Conservation (phyloP, 352 stramenopile genomes). For the Pythium sp. region DNA sequence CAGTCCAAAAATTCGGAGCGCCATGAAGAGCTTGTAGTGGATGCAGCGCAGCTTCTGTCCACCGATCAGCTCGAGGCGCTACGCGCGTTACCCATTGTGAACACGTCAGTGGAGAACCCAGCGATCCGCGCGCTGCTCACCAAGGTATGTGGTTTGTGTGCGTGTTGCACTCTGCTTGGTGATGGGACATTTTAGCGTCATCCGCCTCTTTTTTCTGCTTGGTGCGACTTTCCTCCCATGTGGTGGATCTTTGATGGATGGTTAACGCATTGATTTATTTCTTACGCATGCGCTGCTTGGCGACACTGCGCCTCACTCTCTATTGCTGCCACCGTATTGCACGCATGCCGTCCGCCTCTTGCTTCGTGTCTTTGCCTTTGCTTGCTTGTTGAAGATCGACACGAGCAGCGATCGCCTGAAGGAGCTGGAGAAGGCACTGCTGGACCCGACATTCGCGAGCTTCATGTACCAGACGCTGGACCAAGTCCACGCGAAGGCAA, state of each 20-base stretch:
- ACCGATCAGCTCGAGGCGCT: constrained; percentile 49
- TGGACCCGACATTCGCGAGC: constrained; percentile 62
- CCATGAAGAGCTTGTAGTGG: constrained; percentile 29
- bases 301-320: neutral
- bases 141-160: constrained; percentile 34
- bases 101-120: constrained; percentile 46
- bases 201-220: constrained; percentile 1
- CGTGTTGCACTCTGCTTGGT: neutral
- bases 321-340: neutral
- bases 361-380: neutral
- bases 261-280: neutral
- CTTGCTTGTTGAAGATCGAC: constrained; percentile 48
- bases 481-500: constrained; percentile 26
- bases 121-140: constrained; percentile 42
- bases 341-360: neutral
- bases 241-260: neutral
- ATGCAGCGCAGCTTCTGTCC: constrained; percentile 42
- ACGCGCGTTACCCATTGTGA: constrained; percentile 29
- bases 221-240: constrained; percentile 6
- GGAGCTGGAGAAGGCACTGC: constrained; percentile 71
- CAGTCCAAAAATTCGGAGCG: constrained; percentile 1
- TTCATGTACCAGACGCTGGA: constrained; percentile 82
- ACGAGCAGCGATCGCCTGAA: constrained; percentile 61
- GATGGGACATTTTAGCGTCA: neutral
- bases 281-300: neutral